phyloP scores from a whole-genome alignment of 2,329 filamentous ascomycete genomes.

The Dactylellina drechsleri region DNA sequence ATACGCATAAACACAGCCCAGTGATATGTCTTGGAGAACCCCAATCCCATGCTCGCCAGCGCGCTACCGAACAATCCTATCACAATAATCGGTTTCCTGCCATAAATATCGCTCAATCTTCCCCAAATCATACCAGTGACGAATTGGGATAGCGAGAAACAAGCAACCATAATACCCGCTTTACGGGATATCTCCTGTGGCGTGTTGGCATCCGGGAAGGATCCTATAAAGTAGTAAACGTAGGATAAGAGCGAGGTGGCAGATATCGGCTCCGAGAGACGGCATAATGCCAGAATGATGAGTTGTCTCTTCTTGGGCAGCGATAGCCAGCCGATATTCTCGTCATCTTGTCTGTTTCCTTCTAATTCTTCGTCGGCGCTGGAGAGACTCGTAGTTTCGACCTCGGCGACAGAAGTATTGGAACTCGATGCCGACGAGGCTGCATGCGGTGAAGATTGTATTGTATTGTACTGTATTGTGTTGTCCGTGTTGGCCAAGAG shows the following conservation, averaged over 20 bases:
- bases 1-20: constrained; percentile 73
- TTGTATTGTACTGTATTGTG: background rate
- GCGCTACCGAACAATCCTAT: constrained; percentile 78
- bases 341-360: constrained; percentile 1
- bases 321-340: constrained; percentile 72
- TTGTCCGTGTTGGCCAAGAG: constrained; percentile 53
- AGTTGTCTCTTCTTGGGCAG: constrained; percentile 82
- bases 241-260: constrained; percentile 82
- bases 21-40: constrained; percentile 73
- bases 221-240: constrained; percentile 88
- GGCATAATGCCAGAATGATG: constrained; percentile 78
- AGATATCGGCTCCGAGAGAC: constrained; percentile 82
- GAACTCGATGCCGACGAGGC: constrained; percentile 24
- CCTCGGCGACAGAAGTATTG: constrained; percentile 16
- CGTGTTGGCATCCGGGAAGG: constrained; percentile 72
- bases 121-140: constrained; percentile 86
- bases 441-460: constrained; percentile 8
- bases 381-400: constrained; percentile 16
- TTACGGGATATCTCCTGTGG: constrained; percentile 73
- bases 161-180: constrained; percentile 79
- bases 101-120: constrained; percentile 72
- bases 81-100: constrained; percentile 80
- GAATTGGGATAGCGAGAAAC: constrained; percentile 84
- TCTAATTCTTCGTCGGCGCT: constrained; percentile 27
- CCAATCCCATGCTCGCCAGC: constrained; percentile 74